phyloP scores from a whole-genome alignment of 257 asterid genomes.

The Hygrophila difformis region DNA sequence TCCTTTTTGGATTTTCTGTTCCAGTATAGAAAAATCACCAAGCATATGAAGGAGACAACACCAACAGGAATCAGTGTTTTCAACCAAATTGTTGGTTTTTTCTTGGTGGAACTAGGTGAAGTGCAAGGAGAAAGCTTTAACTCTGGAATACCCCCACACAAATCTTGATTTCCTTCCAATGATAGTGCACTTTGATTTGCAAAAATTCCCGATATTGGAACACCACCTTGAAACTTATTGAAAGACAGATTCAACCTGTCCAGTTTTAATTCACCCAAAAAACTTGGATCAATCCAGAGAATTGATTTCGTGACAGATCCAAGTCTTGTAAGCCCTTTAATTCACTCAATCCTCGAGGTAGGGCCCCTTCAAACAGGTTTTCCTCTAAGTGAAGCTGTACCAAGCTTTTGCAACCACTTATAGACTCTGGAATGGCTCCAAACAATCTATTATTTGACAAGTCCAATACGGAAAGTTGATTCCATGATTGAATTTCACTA shows the following conservation, averaged over 20 bases:
- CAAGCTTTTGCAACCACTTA: slow-evolving; percentile 13
- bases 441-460: slow-evolving; percentile 23
- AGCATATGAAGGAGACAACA: not conserved
- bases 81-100: not conserved
- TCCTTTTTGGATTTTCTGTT: not conserved
- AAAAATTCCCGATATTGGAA: slow-evolving; percentile 13
- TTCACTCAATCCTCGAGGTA: slow-evolving; percentile 16
- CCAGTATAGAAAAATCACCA: not conserved
- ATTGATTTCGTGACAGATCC: slow-evolving; percentile 22
- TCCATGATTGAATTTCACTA: slow-evolving; percentile 13
- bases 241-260: slow-evolving; percentile 19
- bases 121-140: slow-evolving; percentile 10
- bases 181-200: slow-evolving; percentile 12
- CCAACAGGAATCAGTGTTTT: not conserved
- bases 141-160: slow-evolving; percentile 18
- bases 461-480: slow-evolving; percentile 10
- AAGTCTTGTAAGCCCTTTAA: slow-evolving; percentile 17
- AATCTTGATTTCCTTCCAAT: slow-evolving; percentile 9
- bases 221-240: slow-evolving; percentile 20
- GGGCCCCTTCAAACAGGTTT: slow-evolving; percentile 17
- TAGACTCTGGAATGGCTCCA: slow-evolving; percentile 15
- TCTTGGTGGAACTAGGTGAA: slow-evolving; percentile 6
- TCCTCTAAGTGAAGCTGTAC: slow-evolving; percentile 6
- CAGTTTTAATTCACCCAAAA: slow-evolving; percentile 3
- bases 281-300: slow-evolving; percentile 22